Percentiles rank a stretch among this genome's conserved stretches.
phyloP scores from a whole-genome alignment of 768 basidiomycete genomes.

The Tricholoma matsutake region DNA sequence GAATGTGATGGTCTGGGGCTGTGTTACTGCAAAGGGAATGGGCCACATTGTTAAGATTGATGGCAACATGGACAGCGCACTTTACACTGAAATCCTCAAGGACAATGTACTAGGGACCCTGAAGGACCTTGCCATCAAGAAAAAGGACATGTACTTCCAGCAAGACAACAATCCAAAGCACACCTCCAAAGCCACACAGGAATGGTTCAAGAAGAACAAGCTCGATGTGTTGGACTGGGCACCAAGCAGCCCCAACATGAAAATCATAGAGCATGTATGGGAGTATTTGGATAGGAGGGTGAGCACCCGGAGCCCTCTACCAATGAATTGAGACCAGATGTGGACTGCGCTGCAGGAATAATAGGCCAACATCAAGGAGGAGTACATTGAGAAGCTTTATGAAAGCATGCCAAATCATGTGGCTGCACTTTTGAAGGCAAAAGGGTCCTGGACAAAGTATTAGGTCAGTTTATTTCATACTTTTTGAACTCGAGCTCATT shows the following conservation, averaged over 20 bases:
- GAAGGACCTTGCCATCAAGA: not conserved
- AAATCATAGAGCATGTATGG: too few species aligned
- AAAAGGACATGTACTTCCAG: not conserved
- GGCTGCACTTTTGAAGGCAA: not conserved
- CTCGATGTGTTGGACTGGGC: too few species aligned
- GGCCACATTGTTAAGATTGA: conserved; percentile 6
- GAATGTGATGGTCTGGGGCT: conserved; percentile 34
- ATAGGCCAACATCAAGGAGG: not conserved
- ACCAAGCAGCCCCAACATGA: too few species aligned
- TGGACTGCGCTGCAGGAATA: not conserved
- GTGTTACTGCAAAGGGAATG: conserved; percentile 15
- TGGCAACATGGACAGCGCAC: conserved; percentile 7
- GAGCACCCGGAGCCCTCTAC: too few species aligned
- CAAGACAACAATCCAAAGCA: too few species aligned
- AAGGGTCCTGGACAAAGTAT: not conserved
- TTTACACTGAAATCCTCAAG: conserved; percentile 2
- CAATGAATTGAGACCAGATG: too few species aligned
- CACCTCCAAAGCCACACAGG: too few species aligned
- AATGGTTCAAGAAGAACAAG: not conserved
- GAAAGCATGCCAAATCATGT: not conserved
- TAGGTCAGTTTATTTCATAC: not conserved
- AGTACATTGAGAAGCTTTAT: not conserved
- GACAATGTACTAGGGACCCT: too few species aligned
- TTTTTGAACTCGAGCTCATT: not conserved
- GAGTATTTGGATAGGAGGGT: too few species aligned